phyloP scores from a whole-genome alignment of 768 basidiomycete species.

The Lactarius evosmus region DNA sequence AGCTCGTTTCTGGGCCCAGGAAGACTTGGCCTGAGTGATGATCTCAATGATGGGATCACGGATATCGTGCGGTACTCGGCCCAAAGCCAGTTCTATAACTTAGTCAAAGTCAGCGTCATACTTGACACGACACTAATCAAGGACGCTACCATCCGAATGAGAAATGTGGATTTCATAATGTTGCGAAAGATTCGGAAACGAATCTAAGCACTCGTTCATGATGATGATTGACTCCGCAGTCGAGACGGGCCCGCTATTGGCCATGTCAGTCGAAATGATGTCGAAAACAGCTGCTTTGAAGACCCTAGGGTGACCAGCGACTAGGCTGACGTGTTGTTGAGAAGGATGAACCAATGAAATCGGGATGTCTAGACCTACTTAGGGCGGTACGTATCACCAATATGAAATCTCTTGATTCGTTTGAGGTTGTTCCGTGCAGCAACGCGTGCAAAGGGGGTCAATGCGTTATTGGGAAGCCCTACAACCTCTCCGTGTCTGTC shows the following conservation, averaged over 20 bases:
- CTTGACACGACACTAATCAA: slow-evolving; percentile 13
- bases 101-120: slow-evolving; percentile 1
- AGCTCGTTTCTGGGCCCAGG: slow-evolving; percentile 64
- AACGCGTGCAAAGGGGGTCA: slow-evolving; percentile 76
- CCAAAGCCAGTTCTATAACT: slow-evolving; percentile 69
- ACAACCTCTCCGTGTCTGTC: slow-evolving; percentile 80
- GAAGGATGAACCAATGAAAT: not conserved
- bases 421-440: slow-evolving; percentile 64
- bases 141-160: slow-evolving; percentile 64
- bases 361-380: slow-evolving; percentile 43
- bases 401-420: slow-evolving; percentile 81
- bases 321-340: slow-evolving; percentile 41
- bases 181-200: slow-evolving; percentile 65
- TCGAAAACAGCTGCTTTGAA: slow-evolving; percentile 78
- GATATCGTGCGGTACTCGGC: slow-evolving; percentile 55
- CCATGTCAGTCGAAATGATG: slow-evolving; percentile 74
- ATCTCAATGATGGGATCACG: slow-evolving; percentile 60
- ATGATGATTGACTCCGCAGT: slow-evolving; percentile 73
- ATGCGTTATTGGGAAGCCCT: slow-evolving; percentile 64
- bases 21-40: slow-evolving; percentile 61
- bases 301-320: slow-evolving; percentile 69
- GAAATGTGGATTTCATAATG: slow-evolving; percentile 77
- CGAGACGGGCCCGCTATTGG: slow-evolving; percentile 60
- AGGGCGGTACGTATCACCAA: slow-evolving; percentile 67
- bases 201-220: slow-evolving; percentile 60